phyloP scores from a whole-genome alignment of 345 rosid genomes.

The Rhizophora mangle region DNA sequence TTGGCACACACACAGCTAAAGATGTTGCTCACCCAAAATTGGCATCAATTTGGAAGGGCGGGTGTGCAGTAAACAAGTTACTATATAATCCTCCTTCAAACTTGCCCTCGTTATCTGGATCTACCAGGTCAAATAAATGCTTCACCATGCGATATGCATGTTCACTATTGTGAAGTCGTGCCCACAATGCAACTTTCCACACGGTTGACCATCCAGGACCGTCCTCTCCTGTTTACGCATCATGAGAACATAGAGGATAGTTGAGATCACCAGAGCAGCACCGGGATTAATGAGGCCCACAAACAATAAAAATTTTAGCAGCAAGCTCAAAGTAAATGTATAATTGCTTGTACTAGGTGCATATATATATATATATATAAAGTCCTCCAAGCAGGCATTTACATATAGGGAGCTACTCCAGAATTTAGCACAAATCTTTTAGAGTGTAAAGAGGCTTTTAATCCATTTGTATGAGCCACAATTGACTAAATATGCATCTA shows the following conservation, averaged over 20 bases:
- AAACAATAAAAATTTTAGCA: neutral
- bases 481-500: too few relatives aligned
- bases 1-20: neutral
- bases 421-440: too few relatives aligned
- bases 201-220: slow-evolving; percentile 97
- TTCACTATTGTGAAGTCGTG: slow-evolving; percentile 67
- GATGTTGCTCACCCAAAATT: slow-evolving; percentile 72
- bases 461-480: too few relatives aligned
- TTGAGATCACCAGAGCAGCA: neutral
- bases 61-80: slow-evolving; percentile 89
- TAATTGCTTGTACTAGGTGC: too few relatives aligned
- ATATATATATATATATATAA: too few relatives aligned
- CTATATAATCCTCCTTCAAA: slow-evolving; percentile 81
- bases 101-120: slow-evolving; percentile 56
- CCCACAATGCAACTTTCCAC: slow-evolving; percentile 92
- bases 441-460: too few relatives aligned
- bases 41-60: slow-evolving; percentile 98
- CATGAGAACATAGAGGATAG: neutral
- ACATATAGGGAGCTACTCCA: too few relatives aligned
- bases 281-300: neutral
- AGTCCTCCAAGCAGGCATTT: too few relatives aligned
- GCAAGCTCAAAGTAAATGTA: too few relatives aligned
- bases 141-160: slow-evolving; percentile 73
- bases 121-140: slow-evolving; percentile 66
- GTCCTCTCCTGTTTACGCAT: slow-evolving; percentile 62